phyloP scores from a whole-genome alignment of 768 basidiomycete genomes.

The Cubamyces sp. region DNA sequence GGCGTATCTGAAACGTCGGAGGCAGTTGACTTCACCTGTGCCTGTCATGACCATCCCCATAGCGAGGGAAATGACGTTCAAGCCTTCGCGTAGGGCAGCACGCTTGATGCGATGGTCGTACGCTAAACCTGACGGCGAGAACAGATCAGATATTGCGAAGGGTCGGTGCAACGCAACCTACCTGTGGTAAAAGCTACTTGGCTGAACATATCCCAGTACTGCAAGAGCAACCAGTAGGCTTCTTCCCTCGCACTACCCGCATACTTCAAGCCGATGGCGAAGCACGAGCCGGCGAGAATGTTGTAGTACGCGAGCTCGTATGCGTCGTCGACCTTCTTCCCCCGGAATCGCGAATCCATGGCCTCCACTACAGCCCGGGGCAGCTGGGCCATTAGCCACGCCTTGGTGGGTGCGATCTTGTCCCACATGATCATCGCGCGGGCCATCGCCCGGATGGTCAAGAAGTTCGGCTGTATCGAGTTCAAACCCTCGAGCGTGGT shows the following conservation, averaged over 20 bases:
- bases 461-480: constrained; percentile 84
- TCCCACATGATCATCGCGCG: constrained; percentile 88
- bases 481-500: constrained; percentile 80
- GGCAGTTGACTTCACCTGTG: constrained; percentile 89
- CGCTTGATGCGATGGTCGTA: constrained; percentile 91
- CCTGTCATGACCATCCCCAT: constrained; percentile 97
- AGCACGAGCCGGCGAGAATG: constrained; percentile 89
- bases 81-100: constrained; percentile 82
- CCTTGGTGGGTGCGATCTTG: constrained; percentile 64
- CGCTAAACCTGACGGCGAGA: constrained; percentile 56
- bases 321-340: constrained; percentile 63
- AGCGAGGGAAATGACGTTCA: constrained; percentile 85
- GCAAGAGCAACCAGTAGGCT: constrained; percentile 82
- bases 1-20: constrained; percentile 84
- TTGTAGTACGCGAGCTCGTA: constrained; percentile 91
- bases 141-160: not conserved
- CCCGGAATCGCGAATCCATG: constrained; percentile 53
- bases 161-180: constrained; percentile 38
- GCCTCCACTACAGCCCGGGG: constrained; percentile 67
- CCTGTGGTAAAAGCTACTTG: constrained; percentile 69
- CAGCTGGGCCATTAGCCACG: constrained; percentile 75
- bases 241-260: constrained; percentile 93
- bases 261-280: constrained; percentile 89
- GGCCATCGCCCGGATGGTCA: constrained; percentile 80
- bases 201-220: constrained; percentile 80